Percentiles rank a stretch among this genome's conserved stretches.
These are phyloP conservation scores for Paraglomus occultum DNA, from an alignment of 192 early-diverging fungal species.

Conservation along the genomic window DNA sequence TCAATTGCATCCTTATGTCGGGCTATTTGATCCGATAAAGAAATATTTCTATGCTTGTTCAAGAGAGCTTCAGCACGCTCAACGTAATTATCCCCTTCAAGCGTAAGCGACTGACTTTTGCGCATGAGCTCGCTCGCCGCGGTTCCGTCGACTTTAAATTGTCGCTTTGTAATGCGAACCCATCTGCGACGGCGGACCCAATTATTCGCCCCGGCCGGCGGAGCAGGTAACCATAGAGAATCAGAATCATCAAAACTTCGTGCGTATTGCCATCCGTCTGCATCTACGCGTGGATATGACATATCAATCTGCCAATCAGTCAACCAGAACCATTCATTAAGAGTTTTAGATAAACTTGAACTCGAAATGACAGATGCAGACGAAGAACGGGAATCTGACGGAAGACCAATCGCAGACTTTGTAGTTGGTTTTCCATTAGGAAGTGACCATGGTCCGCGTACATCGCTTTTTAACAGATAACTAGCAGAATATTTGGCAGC, in stretches of 20 bases:
- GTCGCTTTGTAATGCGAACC: slow-evolving; percentile 75
- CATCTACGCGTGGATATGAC: slow-evolving; percentile 56
- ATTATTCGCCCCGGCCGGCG: slow-evolving; percentile 45
- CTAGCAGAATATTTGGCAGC: slow-evolving; percentile 51
- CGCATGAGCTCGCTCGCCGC: not conserved
- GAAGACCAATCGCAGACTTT: slow-evolving; percentile 55
- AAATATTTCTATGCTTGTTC: slow-evolving; percentile 8
- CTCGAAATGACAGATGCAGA: slow-evolving; percentile 26
- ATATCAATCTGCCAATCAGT: slow-evolving; percentile 78
- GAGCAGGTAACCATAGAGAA: slow-evolving; percentile 48
- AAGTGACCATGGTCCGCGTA: slow-evolving; percentile 62
- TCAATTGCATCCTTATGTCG: slow-evolving; percentile 60
- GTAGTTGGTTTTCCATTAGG: slow-evolving; percentile 48
- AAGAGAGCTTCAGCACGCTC: slow-evolving; percentile 25
- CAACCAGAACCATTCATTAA: slow-evolving; percentile 72
- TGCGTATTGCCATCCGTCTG: slow-evolving; percentile 75
- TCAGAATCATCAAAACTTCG: slow-evolving; percentile 54
- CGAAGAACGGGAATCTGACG: slow-evolving; percentile 29
- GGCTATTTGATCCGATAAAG: slow-evolving; percentile 36
- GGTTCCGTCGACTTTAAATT: slow-evolving; percentile 39
- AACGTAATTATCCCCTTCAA: too few relatives aligned
- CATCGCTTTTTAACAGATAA: slow-evolving; percentile 50
- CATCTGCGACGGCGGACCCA: slow-evolving; percentile 72
- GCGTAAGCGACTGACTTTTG: slow-evolving; percentile 2
- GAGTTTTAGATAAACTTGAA: slow-evolving; percentile 18